phyloP scores from a whole-genome alignment of 331 rosid species.

The Arachis monticola region DNA sequence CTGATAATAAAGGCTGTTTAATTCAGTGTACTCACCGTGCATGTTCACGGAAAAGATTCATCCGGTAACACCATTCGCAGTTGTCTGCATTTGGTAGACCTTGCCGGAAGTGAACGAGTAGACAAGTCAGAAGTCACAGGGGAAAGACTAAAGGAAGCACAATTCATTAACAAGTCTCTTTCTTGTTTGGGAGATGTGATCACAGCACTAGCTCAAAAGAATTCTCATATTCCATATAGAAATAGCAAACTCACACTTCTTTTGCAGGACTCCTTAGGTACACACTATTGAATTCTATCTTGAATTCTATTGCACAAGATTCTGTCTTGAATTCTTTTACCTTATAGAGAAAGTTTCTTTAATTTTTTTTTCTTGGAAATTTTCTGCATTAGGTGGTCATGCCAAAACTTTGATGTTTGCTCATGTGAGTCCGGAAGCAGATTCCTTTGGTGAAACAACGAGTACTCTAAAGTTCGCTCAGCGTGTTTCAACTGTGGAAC shows the following conservation, averaged over 20 bases:
- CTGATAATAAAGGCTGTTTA: constrained; percentile 39
- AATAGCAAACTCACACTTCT: constrained; percentile 98
- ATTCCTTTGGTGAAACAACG: constrained; percentile 82
- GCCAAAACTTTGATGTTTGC: constrained; percentile 98
- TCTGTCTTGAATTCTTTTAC: constrained; percentile 4
- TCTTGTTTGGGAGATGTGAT: constrained; percentile 98
- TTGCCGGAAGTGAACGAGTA: constrained; percentile 98
- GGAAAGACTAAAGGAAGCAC: constrained; percentile 93
- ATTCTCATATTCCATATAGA: constrained; percentile 91
- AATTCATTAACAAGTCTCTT: constrained; percentile 86
- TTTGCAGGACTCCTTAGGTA: constrained; percentile 89
- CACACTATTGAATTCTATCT: background rate
- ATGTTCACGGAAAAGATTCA: constrained; percentile 83
- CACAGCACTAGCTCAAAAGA: constrained; percentile 92
- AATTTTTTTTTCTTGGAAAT: constrained; percentile 35
- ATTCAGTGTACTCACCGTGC: constrained; percentile 81
- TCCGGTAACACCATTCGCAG: constrained; percentile 69
- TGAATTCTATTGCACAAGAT: background rate
- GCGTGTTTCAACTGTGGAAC: constrained; percentile 87
- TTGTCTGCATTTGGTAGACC: constrained; percentile 92
- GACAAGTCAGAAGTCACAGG: constrained; percentile 95
- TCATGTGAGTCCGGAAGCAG: constrained; percentile 91
- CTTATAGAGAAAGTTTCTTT: constrained; percentile 3
- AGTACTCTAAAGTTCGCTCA: constrained; percentile 94
- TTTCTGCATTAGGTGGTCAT: constrained; percentile 71